phyloP scores from a whole-genome alignment of 805 yeast genomes.

The Pichia ethanolica region DNA sequence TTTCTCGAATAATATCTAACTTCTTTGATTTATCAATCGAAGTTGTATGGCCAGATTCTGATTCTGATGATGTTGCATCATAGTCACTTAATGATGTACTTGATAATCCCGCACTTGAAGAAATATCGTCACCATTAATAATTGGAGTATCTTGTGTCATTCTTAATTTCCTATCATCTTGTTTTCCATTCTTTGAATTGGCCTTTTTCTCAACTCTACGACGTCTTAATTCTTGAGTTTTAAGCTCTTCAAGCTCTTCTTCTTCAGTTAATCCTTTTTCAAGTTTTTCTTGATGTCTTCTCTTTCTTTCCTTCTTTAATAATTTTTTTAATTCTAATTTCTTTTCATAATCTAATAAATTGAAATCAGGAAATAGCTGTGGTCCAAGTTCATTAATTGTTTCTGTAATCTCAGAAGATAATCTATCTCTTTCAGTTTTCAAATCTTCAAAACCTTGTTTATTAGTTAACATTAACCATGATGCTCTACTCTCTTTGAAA shows the following conservation, averaged over 20 bases:
- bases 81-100: conserved; percentile 23
- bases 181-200: conserved; percentile 14
- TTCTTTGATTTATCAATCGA: conserved; percentile 2
- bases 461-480: conserved; percentile 56
- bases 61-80: conserved; percentile 10
- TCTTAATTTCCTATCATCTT: conserved; percentile 20
- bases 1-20: conserved; percentile 20
- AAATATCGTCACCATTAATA: conserved; percentile 38
- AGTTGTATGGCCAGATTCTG: conserved; percentile 6
- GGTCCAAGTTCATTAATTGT: conserved; percentile 79
- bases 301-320: conserved; percentile 20
- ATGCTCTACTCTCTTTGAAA: conserved; percentile 74
- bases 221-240: conserved; percentile 39
- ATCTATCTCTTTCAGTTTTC: conserved; percentile 50
- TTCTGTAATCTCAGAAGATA: conserved; percentile 70
- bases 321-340: conserved; percentile 28
- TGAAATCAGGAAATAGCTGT: conserved; percentile 79
- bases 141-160: conserved; percentile 45
- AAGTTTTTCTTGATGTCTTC: conserved; percentile 14
- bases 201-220: conserved; percentile 31
- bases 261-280: conserved; percentile 25
- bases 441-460: conserved; percentile 52
- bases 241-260: conserved; percentile 44
- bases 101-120: conserved; percentile 27
- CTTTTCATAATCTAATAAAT: conserved; percentile 41